Evolutionary conservation across 2,329 filamentous ascomycete species (phyloP), one percentile per base, ranked within the genome.

Genomic region (Xylariales sp.): DNA sequence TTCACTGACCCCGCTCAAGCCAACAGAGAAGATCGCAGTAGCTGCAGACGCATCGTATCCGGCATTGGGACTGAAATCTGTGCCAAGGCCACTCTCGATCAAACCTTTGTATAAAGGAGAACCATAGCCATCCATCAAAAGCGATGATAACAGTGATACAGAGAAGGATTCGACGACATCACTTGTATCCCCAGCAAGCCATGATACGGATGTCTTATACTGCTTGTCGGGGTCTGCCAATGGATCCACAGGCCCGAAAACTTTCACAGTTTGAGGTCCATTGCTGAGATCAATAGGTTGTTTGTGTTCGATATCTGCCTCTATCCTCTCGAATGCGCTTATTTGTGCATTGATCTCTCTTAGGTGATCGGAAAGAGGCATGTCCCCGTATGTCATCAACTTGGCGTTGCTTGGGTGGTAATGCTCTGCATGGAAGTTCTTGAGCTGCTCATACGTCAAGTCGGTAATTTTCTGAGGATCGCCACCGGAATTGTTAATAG

Each of bases 361-460:
- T 59, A 98, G 80, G 77, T 99, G 96, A 62, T 93, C 91, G 2
- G 85, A 85, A 68, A 99, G 82, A 1, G 94, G 92, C 88, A 98
- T 94, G 76, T 97, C 91, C 59, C 96, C 96, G 74, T 99, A 99
- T 0, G 96, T 97, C 76, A 98, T 90, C 50, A 99, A 86, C 81
- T 97, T 98, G 53, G 95, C 92, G 80, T 99, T 99, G 81, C 94
- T 98, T 0, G 96, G 96, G 79, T 99, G 95, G 79, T 99, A 99
- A 81, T 99, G 94, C 72, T 94, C 89, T 50, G 90, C 90, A 72
- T 98, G 97, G 79, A 97, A 99, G 49, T 91, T 88, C 76, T 90
- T 91, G 57, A 99, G 84, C 78, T 97, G 93, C 75, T 95, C 89
- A 80, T 97, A 94, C 0, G 94, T 98, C 68, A 99, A 83, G 74